Base-by-base conservation (phyloP, 2,329 filamentous ascomycete species). In the Colletotrichum theobromicola region DNA sequence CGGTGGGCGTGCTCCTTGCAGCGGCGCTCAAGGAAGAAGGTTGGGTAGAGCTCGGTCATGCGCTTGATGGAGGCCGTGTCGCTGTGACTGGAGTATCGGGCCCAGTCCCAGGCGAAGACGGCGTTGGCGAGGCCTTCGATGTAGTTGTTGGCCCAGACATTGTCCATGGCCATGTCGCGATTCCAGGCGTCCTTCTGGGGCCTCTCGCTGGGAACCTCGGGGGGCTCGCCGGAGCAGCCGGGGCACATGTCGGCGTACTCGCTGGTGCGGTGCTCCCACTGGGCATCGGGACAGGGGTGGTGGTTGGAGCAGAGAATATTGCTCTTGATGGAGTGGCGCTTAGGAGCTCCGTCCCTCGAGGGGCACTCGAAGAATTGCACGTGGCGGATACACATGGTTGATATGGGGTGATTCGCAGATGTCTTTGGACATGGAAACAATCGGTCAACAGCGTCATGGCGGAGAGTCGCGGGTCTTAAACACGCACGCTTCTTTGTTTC, bases 1-100 rank as follows among this genome's bases (percentile, higher is more conserved):
- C 58, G 26, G 15, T 77, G 75, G 53, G 50, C 55, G 24, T 72
- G 15, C 50, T 76, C 70, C 64, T 77, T 77, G 67, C 75, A 77
- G 32, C 65, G 65, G 7, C 67, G 57, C 67, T 77, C 75, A 26
- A 64, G 53, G 60, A 64, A 75, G 21, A 75, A 61, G 30, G 64
- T 24, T 24, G 57, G 71, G 15, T 64, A 69, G 46, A 67, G 34
- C 24, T 65, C 42, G n/a, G 26, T 15, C 35, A 74, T 37, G 42
- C 60, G 37, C 26, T 18, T 24, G 8, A 37, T 34, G 4, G 28
- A 28, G 57, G 35, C 42, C n/a, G 18, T 28, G 13, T n/a, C 21
- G 28, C 18, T 13, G 21, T 15, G 21, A 16, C n/a, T 32, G 21
- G 8, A 24, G 26, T 50, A 12, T 15, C 18, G 53, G 30, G 62